These are phyloP conservation scores for Iberis pinnata DNA, from an alignment of 345 rosid genomes.

Conservation along the genomic window DNA sequence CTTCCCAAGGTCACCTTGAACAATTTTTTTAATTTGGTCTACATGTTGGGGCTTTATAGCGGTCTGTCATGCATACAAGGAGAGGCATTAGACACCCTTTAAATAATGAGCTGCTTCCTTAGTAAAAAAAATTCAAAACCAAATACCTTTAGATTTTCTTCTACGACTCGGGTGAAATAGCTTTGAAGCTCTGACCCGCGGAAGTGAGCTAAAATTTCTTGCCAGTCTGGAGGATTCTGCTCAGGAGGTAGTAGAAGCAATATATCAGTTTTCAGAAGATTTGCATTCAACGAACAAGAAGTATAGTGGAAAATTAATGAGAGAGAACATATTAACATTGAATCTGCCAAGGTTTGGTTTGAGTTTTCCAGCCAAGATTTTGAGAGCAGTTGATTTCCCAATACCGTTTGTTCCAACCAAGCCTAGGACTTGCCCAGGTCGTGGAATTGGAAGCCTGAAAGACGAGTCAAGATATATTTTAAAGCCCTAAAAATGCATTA, in stretches of 20 bases:
- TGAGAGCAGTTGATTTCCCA: slow-evolving; percentile 96
- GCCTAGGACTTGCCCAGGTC: slow-evolving; percentile 99
- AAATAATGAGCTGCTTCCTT: neutral
- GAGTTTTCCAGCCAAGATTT: slow-evolving; percentile 87
- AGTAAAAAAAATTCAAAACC: neutral
- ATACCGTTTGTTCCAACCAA: slow-evolving; percentile 99
- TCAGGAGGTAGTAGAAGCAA: neutral
- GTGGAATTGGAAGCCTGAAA: slow-evolving; percentile 88
- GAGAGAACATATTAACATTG: slow-evolving; percentile 38
- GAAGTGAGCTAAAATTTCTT: slow-evolving; percentile 91
- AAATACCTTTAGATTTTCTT: slow-evolving; percentile 84
- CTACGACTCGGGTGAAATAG: slow-evolving; percentile 90
- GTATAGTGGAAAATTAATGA: neutral
- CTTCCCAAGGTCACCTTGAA: slow-evolving; percentile 87
- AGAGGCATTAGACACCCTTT: neutral
- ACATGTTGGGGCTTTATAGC: slow-evolving; percentile 98
- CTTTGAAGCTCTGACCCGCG: slow-evolving; percentile 97
- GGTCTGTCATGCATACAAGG: slow-evolving; percentile 42
- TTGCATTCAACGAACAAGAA: neutral
- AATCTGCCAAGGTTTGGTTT: slow-evolving; percentile 97
- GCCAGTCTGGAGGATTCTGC: slow-evolving; percentile 99
- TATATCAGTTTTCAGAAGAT: neutral
- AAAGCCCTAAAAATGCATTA: neutral
- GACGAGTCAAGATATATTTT: neutral
- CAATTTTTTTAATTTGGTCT: slow-evolving; percentile 94